Percentiles rank a stretch among this genome's conserved stretches.
These are phyloP conservation scores for Trametes punicea DNA, from an alignment of 768 basidiomycete genomes.

Conservation along the genomic window DNA sequence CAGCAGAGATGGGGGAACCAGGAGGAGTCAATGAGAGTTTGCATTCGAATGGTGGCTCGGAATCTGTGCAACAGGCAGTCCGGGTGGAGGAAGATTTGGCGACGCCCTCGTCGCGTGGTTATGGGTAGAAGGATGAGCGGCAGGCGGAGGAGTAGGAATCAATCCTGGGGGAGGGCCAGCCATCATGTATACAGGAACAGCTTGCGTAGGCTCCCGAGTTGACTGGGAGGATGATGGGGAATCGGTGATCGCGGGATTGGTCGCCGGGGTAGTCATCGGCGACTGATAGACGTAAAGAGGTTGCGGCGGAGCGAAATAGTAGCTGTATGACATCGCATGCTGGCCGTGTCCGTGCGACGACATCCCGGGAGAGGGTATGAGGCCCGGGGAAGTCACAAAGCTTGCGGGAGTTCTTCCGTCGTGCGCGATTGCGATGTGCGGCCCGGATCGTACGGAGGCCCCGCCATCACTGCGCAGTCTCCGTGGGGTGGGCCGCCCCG, in stretches of 20 bases:
- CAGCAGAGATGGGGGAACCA: neutral
- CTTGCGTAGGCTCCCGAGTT: constrained; percentile 10
- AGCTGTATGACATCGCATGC: constrained; percentile 22
- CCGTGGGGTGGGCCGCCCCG: constrained; percentile 9
- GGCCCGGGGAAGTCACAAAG: constrained; percentile 18
- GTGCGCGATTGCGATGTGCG: constrained; percentile 3
- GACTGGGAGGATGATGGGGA: neutral
- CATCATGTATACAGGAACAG: constrained; percentile 24
- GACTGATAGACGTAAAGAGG: constrained; percentile 23
- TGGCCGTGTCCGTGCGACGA: constrained; percentile 23
- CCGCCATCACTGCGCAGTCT: constrained; percentile 4
- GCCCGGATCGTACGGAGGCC: constrained; percentile 1
- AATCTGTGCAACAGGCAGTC: neutral
- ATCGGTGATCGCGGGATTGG: neutral
- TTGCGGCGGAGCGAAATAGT: constrained; percentile 24
- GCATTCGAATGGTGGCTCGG: neutral
- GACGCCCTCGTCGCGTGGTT: neutral
- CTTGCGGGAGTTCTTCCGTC: constrained; percentile 12
- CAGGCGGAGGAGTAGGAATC: constrained; percentile 14
- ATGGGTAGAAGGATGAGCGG: neutral
- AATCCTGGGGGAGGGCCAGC: constrained; percentile 19
- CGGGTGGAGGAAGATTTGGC: constrained; percentile 3
- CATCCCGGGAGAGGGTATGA: constrained; percentile 20
- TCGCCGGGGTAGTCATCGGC: constrained; percentile 10
- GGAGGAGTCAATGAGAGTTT: neutral